These are phyloP conservation scores for Dactylonectria macrodidyma DNA, from an alignment of 2,329 filamentous ascomycete species.

Conservation along the genomic window DNA sequence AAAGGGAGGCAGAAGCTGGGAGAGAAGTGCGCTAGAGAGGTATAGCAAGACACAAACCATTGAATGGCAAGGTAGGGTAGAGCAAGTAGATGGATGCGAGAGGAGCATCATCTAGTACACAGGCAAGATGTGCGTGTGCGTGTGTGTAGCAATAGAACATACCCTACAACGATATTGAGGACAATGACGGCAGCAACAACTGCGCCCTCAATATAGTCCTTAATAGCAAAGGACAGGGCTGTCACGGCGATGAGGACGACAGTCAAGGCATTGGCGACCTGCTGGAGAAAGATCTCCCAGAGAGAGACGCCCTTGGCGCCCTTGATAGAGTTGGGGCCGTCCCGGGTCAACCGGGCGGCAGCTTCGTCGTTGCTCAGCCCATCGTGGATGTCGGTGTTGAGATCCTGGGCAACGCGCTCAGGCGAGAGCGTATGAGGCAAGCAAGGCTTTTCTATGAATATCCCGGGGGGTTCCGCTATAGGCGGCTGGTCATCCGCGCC, in stretches of 20 bases:
- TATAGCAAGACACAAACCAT: constrained; percentile 36
- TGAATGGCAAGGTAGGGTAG: constrained; percentile 30
- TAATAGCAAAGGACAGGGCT: constrained; percentile 76
- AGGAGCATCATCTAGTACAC: constrained; percentile 30
- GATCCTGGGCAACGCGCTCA: constrained; percentile 52
- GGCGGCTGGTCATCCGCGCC: constrained; percentile 57
- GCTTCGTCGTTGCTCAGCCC: constrained; percentile 76
- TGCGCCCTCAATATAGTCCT: constrained; percentile 74
- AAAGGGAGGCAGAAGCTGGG: constrained; percentile 39
- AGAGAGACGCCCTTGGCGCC: constrained; percentile 79
- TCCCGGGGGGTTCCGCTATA: constrained; percentile 57
- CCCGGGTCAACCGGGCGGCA: constrained; percentile 72
- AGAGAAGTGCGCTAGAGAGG: constrained; percentile 41
- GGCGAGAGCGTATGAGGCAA: constrained; percentile 56
- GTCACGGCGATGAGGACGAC: constrained; percentile 83
- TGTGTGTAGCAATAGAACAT: constrained; percentile 49
- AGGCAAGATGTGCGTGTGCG: constrained; percentile 4
- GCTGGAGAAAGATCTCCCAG: constrained; percentile 83
- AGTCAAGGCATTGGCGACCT: constrained; percentile 84
- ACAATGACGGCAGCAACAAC: constrained; percentile 76
- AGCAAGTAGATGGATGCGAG: constrained; percentile 32
- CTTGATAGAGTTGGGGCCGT: constrained; percentile 81
- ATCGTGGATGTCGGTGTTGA: constrained; percentile 65
- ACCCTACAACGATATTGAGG: constrained; percentile 78
- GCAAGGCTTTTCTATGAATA: constrained; percentile 54